Evolutionary conservation across 2,329 filamentous ascomycete genomes (phyloP), one percentile per base, ranked within the genome.

Genomic region (Pseudogymnoascus sp.): DNA sequence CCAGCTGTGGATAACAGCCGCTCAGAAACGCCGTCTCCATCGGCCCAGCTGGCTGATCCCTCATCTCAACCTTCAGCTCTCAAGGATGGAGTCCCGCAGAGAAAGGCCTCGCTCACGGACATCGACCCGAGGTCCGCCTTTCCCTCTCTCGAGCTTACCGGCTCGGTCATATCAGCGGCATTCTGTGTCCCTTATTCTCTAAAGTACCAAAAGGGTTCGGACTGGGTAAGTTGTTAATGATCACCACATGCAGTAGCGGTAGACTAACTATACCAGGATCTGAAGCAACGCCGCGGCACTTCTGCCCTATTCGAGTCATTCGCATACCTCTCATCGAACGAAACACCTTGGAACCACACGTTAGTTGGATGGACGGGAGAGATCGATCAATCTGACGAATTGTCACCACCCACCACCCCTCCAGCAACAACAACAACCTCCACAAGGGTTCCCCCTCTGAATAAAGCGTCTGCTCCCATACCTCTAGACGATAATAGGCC

Each of bases 351-450:
- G 93, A 91, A 92, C 70, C 93, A 97, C 77, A 95, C 88, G 0
- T 84, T 97, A 5, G 90, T 97, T 62, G 93, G 91, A 53, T 97
- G 93, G 93, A 96, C 93, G 2, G 93, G 93, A 64, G 93, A 97
- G 75, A 89, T 93, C 64, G 84, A 87, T 64, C 77, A 80, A 2
- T 66, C 72, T 42, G 79, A 83, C 50, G 71, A 75, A 18, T 67
- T 78, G 11, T 79, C 80, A 4, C 77, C 81, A 1, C 78, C 80
- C 16, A 75, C 76, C 62, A 81, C 79, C 0, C 80, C 82, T 28
- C 78, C 79, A 2, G 76, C 78, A 66, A 78, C 79, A 10, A 78
- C 79, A 10, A 79, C 82, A 7, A 75, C 81, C n/a, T 61, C 63
- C 23, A 66, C 68, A 7, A 67, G 80, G 68, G 75, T 81, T 18